Conservation (phyloP, 164 flowering plant species). For the Tinospora cordifolia region DNA sequence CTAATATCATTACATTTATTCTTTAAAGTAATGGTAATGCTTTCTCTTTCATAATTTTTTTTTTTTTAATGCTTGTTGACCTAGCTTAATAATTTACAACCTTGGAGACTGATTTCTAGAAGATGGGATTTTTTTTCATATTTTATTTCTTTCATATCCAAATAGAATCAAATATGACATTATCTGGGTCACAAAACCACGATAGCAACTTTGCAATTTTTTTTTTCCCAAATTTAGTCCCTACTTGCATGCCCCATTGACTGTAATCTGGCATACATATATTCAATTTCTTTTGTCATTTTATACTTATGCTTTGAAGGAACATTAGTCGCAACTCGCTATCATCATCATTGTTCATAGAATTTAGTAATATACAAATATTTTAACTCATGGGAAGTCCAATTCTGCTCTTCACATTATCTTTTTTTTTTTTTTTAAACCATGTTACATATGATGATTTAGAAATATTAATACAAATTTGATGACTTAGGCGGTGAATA, state of each 20-base stretch:
- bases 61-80: not conserved
- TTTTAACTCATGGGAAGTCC: too few relatives aligned
- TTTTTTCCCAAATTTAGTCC: not conserved
- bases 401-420: too few relatives aligned
- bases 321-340: too few relatives aligned
- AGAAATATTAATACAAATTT: too few relatives aligned
- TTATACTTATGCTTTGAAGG: too few relatives aligned
- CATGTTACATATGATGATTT: too few relatives aligned
- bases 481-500: too few relatives aligned
- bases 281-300: not conserved
- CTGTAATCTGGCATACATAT: not conserved
- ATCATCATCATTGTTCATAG: too few relatives aligned
- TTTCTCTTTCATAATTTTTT: not conserved
- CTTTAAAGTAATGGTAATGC: not conserved
- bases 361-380: too few relatives aligned
- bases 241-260: not conserved
- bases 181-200: not conserved
- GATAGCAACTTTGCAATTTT: slow-evolving; percentile 2
- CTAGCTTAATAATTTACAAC: not conserved
- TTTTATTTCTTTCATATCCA: not conserved
- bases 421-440: too few relatives aligned
- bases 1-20: not conserved
- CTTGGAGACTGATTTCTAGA: not conserved
- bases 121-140: not conserved
- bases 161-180: not conserved